Evolutionary conservation across 2,329 filamentous ascomycete genomes (phyloP), one percentile per base, ranked within the genome.

Genomic region (Cadophora sp.): DNA sequence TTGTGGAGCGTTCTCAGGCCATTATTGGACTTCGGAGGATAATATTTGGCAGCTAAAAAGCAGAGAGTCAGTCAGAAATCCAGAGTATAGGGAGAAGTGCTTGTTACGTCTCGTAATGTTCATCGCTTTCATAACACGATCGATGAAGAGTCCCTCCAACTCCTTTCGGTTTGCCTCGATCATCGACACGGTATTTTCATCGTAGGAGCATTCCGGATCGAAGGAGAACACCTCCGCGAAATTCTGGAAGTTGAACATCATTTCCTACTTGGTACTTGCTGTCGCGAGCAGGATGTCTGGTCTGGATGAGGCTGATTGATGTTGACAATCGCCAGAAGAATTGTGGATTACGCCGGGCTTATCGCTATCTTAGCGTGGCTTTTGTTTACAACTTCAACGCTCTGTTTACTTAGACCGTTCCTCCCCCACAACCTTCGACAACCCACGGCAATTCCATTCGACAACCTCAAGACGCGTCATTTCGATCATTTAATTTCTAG

Each of bases 71-170:
- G 48, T 26, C 16, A 56, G 24, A 19, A 5, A 19, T 4, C 34
- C 3, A 46, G 5, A n/a, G 16, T 19, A 9, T 11, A 58, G 50
- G n/a, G 46, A 50, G 37, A 29, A 50, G 16, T 73, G 37, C 6
- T 16, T 48, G 78, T 75, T 79, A 93, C 92, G 87, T 80, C 91
- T 89, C 73, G 85, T 84, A 67, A 96, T 86, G 31, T 91, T 88
- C 31, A 95, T 82, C 0, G 90, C 85, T 65, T 86, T 87, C 69
- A 96, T 82, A 50, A 97, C 87, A 64, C 91, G 88, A 78, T 97
- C 93, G 76, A 95, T 90, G 79, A 96, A 97, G 67, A 95, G 86
- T 67, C 91, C 90, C 69, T 90, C 88, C 24, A 94, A 83, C 60
- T 81, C 85, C 75, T 89, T 91, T 73, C 92, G 89, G 76, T 87